These are phyloP conservation scores for Termitomyces sp. DNA, from an alignment of 768 basidiomycete species.

Conservation along the genomic window DNA sequence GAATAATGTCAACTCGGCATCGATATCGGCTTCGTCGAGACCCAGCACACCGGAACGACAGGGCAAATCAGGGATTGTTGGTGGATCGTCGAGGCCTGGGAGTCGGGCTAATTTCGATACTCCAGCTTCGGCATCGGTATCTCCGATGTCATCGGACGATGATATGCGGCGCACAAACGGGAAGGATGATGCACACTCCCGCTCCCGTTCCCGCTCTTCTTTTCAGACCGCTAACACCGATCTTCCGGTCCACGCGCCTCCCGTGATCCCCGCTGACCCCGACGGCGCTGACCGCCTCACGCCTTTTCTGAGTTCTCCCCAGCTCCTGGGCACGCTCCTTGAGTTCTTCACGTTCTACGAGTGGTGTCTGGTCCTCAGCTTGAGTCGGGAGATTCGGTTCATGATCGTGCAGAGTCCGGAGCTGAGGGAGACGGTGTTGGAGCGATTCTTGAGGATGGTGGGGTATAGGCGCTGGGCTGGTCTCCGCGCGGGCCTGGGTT, in stretches of 20 bases:
- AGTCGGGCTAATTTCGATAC: not conserved
- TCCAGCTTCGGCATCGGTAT: not conserved
- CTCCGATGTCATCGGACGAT: not conserved
- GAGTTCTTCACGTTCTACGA: constrained; percentile 64
- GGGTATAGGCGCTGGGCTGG: constrained; percentile 67
- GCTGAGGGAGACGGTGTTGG: constrained; percentile 60
- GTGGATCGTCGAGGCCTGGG: not conserved
- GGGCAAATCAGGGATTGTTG: not conserved
- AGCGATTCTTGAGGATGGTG: constrained; percentile 62
- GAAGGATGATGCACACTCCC: not conserved
- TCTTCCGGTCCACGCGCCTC: constrained; percentile 17
- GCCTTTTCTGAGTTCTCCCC: constrained; percentile 47
- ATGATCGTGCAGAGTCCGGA: constrained; percentile 41
- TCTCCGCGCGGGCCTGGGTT: constrained; percentile 19
- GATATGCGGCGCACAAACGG: not conserved
- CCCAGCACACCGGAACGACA: too few relatives aligned
- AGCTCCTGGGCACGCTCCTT: constrained; percentile 50
- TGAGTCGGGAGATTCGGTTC: constrained; percentile 48
- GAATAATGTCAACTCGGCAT: not conserved
- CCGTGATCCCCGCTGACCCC: constrained; percentile 22
- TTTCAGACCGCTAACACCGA: not conserved
- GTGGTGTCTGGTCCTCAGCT: constrained; percentile 55
- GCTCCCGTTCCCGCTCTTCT: not conserved
- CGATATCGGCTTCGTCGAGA: too few relatives aligned
- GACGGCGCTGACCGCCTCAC: constrained; percentile 27